phyloP scores from a whole-genome alignment of 1,284 basidiomycete species.

The Exobasidium rhododendri region DNA sequence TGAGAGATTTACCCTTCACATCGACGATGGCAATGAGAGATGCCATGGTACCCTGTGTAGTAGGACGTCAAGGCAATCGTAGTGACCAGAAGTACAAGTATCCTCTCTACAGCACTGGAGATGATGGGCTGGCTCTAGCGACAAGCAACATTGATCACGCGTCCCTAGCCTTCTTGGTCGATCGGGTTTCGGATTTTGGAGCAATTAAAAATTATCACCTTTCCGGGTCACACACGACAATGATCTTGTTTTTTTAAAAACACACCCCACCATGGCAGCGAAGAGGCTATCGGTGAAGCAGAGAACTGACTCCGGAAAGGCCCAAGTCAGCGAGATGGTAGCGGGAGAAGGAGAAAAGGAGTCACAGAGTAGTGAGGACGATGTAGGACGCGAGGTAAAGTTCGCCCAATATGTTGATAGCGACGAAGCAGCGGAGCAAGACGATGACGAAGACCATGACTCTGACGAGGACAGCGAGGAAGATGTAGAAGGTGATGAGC shows the following conservation, averaged over 20 bases:
- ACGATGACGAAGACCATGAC: slow-evolving; percentile 56
- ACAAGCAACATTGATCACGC: neutral
- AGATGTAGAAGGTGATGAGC: slow-evolving; percentile 20
- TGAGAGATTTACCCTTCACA: slow-evolving; percentile 96
- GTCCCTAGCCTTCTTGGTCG: too few relatives aligned
- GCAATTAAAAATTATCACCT: too few relatives aligned
- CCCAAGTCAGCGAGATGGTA: neutral
- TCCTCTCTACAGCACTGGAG: too few relatives aligned
- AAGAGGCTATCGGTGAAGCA: too few relatives aligned
- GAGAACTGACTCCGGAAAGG: too few relatives aligned
- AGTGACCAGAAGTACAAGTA: too few relatives aligned
- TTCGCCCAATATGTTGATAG: slow-evolving; percentile 13
- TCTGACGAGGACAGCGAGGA: slow-evolving; percentile 44
- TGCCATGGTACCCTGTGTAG: too few relatives aligned
- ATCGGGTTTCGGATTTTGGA: too few relatives aligned
- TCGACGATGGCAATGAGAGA: slow-evolving; percentile 83
- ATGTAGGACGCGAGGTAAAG: neutral
- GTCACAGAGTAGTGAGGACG: neutral
- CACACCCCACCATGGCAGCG: too few relatives aligned
- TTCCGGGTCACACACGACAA: too few relatives aligned
- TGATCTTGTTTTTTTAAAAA: too few relatives aligned
- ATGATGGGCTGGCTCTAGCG: slow-evolving; percentile 1
- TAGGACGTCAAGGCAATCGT: too few relatives aligned
- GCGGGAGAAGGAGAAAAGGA: neutral
- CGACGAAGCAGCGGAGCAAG: slow-evolving; percentile 63